Percentiles rank a stretch among this genome's conserved stretches.
Evolutionary conservation across 805 yeast genomes (phyloP).

Genomic region (Candida pseudofarinosa): DNA sequence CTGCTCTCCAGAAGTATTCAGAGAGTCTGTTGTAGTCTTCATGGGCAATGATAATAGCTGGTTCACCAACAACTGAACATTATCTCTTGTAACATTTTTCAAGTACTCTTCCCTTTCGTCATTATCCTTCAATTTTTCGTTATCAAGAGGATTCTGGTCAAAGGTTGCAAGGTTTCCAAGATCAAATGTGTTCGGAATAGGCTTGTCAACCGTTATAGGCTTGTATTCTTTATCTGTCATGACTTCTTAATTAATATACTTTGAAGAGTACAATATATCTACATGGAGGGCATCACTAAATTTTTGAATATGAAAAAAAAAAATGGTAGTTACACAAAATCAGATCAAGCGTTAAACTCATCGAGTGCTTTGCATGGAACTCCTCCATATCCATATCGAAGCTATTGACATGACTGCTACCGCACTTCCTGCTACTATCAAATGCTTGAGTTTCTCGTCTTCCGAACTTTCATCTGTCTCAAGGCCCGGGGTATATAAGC

Average conservation of each 20-base stretch:
- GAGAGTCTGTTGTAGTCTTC: conserved; percentile 76
- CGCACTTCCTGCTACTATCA: conserved; percentile 65
- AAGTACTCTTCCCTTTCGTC: conserved; percentile 60
- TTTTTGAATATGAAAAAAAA: not conserved
- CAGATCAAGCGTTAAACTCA: not conserved
- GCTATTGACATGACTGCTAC: conserved; percentile 61
- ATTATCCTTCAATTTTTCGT: conserved; percentile 51
- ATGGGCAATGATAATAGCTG: conserved; percentile 89
- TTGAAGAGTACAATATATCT: not conserved
- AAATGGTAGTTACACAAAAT: not conserved
- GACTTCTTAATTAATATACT: not conserved
- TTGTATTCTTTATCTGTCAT: conserved; percentile 32
- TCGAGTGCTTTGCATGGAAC: conserved; percentile 30
- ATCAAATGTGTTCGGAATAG: conserved; percentile 85
- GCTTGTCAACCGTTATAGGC: conserved; percentile 86
- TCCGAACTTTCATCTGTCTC: conserved; percentile 56
- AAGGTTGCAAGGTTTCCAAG: conserved; percentile 87
- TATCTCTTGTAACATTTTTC: conserved; percentile 73
- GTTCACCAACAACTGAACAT: conserved; percentile 85
- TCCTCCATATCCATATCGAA: conserved; percentile 62
- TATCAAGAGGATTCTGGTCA: conserved; percentile 83
- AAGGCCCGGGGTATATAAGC: conserved; percentile 68
- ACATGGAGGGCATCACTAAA: not conserved
- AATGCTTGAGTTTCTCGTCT: conserved; percentile 47
- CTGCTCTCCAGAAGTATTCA: conserved; percentile 54